Base-by-base conservation (phyloP, 192 early-diverging fungal species). In the Umbelopsis vinacea region DNA sequence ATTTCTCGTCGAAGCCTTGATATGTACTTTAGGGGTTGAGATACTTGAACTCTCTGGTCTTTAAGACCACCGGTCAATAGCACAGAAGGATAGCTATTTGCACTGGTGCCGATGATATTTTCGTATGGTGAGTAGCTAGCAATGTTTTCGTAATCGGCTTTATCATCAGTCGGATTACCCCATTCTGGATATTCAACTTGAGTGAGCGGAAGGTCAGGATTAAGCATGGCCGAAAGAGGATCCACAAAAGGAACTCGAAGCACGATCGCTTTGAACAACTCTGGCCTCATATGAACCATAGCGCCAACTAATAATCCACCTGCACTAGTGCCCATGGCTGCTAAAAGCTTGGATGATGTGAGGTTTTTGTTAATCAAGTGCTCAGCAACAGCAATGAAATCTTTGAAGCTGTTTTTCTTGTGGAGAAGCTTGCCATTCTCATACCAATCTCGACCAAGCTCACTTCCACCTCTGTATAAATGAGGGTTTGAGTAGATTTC, bases 21-120 rank as follows among this genome's bases (percentile, higher is more conserved):
- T 37, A 96, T 90, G 79, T 86, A 97, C 74, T 97, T 97, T n/a
- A 92, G 72, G 1, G 94, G 92, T 70, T 97, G 94, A 79, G 89
- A 95, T 46, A 87, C 91, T 24, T 86, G 82, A 3, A 97, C 96
- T 0, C 96, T 80, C 67, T 89, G 87, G 74, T 97, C 96, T 46
- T 85, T 85, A 46, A 94, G 83, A 6, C 94, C 95, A 26, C 85
- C 92, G 3, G 89, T 89, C 15, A 93, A 89, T 73, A 93, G 78
- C 23, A 96, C 81, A 12, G 91, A 87, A 11, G 92, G 91, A 10
- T 75, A 68, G 12, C 73, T 69, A 1, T 23, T 22, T 26, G 55
- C 8, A 46, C 67, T 43, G 69, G 33, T 67, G 43, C 12, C 17
- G 0, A 68, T 70, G 15, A 90, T 77, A 67, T 90, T 91, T 37